Evolutionary conservation across 2,329 filamentous ascomycete species (phyloP).

Genomic region (Fusarium sp.): DNA sequence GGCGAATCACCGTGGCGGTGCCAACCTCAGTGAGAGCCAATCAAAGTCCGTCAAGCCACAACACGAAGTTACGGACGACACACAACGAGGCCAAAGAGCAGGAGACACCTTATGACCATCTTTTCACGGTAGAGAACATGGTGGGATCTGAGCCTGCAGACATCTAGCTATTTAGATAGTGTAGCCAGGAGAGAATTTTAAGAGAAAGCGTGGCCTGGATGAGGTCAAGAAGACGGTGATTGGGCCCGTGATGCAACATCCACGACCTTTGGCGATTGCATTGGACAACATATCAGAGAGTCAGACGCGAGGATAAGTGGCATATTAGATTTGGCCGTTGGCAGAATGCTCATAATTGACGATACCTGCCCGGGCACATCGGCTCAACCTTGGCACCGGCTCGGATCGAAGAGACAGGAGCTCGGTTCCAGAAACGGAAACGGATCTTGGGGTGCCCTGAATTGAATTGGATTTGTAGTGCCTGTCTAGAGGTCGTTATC

Average conservation of each 20-base stretch:
- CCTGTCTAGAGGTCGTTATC: too few species aligned
- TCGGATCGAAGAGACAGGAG: not conserved
- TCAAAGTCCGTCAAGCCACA: not conserved
- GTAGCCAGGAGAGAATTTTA: not conserved
- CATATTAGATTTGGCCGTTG: rapidly evolving
- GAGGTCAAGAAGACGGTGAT: not conserved
- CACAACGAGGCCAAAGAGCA: not conserved
- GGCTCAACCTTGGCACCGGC: too few species aligned
- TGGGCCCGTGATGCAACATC: not conserved
- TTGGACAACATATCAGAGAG: too few species aligned
- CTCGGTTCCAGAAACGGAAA: not conserved
- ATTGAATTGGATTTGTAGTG: not conserved
- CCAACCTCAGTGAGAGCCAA: not conserved
- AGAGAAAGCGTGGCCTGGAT: not conserved
- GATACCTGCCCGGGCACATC: not conserved
- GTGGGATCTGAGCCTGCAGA: not conserved
- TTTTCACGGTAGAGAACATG: not conserved
- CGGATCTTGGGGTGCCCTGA: not conserved
- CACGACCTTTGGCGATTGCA: not conserved
- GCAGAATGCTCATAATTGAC: not conserved
- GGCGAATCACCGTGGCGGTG: not conserved
- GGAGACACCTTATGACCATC: not conserved
- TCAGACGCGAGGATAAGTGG: too few species aligned
- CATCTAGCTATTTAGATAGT: not conserved
- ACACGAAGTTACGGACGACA: not conserved